Evolutionary conservation across 2,329 filamentous ascomycete genomes (phyloP).

Genomic region (Aureobasidium sp.): DNA sequence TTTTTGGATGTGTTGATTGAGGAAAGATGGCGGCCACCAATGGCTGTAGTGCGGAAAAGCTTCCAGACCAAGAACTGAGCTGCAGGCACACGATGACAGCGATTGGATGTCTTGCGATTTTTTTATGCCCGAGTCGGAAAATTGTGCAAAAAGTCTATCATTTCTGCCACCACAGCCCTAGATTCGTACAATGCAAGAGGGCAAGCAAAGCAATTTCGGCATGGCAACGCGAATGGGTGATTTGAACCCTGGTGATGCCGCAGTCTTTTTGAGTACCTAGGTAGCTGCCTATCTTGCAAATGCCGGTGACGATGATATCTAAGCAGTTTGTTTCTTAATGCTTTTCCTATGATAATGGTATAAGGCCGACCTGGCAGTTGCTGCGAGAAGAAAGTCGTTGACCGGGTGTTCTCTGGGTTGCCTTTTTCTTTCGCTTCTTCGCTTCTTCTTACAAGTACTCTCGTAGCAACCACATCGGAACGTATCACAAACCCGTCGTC

Average conservation of each 20-base stretch:
- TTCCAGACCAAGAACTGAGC: not conserved
- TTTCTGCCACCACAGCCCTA: not conserved
- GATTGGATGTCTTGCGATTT: not conserved
- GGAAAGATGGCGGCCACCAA: not conserved
- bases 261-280: not conserved
- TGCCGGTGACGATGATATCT: not conserved
- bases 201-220: not conserved
- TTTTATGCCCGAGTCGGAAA: not conserved
- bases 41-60: not conserved
- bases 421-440: not conserved
- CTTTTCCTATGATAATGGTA: not conserved
- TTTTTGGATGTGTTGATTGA: not conserved
- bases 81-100: not conserved
- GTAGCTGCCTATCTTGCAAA: not conserved
- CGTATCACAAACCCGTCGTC: not conserved
- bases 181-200: not conserved
- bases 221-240: not conserved
- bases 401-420: slow-evolving; percentile 4
- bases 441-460: not conserved
- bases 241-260: too few relatives aligned
- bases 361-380: not conserved
- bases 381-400: not conserved
- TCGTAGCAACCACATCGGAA: not conserved
- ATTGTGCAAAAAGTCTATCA: not conserved
- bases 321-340: not conserved